Percentiles rank a stretch among this genome's conserved stretches.
Evolutionary conservation across 805 yeast species (phyloP).

Genomic region (Hanseniaspora jakobsenii): DNA sequence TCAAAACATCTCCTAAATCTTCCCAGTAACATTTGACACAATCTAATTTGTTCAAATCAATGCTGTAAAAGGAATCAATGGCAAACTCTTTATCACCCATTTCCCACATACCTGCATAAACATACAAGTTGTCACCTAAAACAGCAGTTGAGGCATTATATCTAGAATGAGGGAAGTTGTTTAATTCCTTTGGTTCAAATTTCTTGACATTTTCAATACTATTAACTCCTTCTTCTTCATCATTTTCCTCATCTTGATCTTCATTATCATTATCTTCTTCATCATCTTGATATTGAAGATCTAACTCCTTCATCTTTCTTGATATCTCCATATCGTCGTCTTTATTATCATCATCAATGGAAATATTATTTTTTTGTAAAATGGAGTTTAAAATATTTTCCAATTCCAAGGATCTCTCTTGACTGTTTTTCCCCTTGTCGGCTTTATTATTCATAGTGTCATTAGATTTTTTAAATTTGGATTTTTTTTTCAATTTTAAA

Average conservation of each 20-base stretch:
- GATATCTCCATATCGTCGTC: conserved; percentile 18
- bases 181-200: conserved; percentile 33
- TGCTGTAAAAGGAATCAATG: conserved; percentile 72
- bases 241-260: conserved; percentile 23
- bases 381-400: conserved; percentile 69
- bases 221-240: conserved; percentile 30
- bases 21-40: conserved; percentile 89
- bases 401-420: conserved; percentile 60
- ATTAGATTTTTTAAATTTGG: conserved; percentile 37
- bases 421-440: conserved; percentile 15
- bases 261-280: conserved; percentile 28
- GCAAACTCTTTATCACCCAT: conserved; percentile 73
- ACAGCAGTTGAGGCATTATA: conserved; percentile 81
- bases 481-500: conserved; percentile 46
- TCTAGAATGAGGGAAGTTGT: conserved; percentile 64
- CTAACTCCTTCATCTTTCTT: conserved; percentile 29
- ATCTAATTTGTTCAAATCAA: conserved; percentile 76
- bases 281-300: conserved; percentile 28
- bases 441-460: conserved; percentile 20
- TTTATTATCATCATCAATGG: conserved; percentile 8
- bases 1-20: conserved; percentile 47
- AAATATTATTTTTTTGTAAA: conserved; percentile 57
- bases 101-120: conserved; percentile 87
- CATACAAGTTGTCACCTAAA: conserved; percentile 67
- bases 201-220: conserved; percentile 45